Evolutionary conservation across 257 asterid genomes (phyloP).

Genomic region (Coffea eugenioides): DNA sequence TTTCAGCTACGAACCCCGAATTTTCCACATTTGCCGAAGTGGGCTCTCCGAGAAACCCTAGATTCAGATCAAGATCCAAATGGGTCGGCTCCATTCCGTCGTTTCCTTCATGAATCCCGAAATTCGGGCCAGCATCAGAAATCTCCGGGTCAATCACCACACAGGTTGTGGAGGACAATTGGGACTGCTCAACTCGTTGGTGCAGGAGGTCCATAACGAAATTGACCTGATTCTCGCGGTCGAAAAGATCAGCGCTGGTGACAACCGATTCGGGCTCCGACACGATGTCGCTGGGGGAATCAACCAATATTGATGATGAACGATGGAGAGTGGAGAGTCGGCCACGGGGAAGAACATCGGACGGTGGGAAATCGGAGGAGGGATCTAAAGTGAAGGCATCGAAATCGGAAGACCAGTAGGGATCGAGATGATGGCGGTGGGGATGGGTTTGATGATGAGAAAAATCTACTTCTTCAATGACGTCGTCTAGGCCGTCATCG

Average conservation of each 20-base stretch:
- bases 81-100: conserved; percentile 21
- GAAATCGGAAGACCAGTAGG: conserved; percentile 31
- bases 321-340: conserved; percentile 15
- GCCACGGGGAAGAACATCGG: conserved; percentile 3
- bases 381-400: conserved; percentile 28
- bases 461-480: conserved; percentile 7
- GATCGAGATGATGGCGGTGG: conserved; percentile 11
- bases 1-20: conserved; percentile 26
- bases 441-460: background rate
- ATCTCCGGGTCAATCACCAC: conserved; percentile 17
- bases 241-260: conserved; percentile 23
- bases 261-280: conserved; percentile 22
- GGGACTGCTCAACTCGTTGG: conserved; percentile 40
- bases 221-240: conserved; percentile 33
- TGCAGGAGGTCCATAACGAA: conserved; percentile 43
- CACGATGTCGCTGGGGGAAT: conserved; percentile 13
- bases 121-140: conserved; percentile 14
- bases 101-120: conserved; percentile 21
- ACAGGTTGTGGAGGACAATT: conserved; percentile 17
- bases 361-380: conserved; percentile 13
- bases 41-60: conserved; percentile 26
- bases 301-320: background rate
- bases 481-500: conserved; percentile 20
- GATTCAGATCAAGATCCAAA: conserved; percentile 31
- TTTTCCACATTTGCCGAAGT: background rate